A percentile compares a stretch with the other conserved stretches of the same genome.
Conservation (phyloP, 2,329 filamentous ascomycete species). For the Stagonosporopsis vannaccii region DNA sequence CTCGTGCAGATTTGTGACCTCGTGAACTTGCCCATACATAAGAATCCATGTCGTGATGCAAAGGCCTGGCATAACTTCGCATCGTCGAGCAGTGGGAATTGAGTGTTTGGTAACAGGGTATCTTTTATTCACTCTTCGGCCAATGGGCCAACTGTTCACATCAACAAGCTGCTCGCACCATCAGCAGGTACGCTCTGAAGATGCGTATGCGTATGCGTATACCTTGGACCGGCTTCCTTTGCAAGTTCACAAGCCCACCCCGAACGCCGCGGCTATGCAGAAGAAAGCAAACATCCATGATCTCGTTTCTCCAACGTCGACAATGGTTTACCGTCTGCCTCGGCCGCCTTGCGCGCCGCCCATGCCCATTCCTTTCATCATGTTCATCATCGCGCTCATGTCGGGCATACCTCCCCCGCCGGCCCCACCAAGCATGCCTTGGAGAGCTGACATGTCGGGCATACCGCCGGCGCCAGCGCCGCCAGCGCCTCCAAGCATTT, state of each 20-base stretch:
- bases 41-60: no score
- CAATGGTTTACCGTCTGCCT: slow-evolving; percentile 29
- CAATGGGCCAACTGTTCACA: no score
- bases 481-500: slow-evolving; percentile 77
- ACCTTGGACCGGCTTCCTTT: no score
- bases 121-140: neutral
- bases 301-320: neutral
- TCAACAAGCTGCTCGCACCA: no score
- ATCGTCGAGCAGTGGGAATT: no score
- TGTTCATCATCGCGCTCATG: slow-evolving; percentile 54
- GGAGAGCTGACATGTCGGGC: slow-evolving; percentile 58
- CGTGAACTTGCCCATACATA: no score
- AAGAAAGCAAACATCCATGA: slow-evolving; percentile 15
- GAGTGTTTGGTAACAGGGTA: neutral
- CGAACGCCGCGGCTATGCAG: slow-evolving; percentile 43
- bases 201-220: no score
- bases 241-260: slow-evolving; percentile 3
- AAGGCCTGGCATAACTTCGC: no score
- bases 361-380: slow-evolving; percentile 46
- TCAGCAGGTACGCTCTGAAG: no score
- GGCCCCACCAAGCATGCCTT: slow-evolving; percentile 59
- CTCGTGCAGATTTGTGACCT: no score
- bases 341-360: slow-evolving; percentile 29
- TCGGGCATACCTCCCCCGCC: slow-evolving; percentile 62
- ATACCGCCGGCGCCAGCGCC: slow-evolving; percentile 67